These are phyloP conservation scores for Helicocarpus griseus DNA, from an alignment of 2,329 filamentous ascomycete species.

Conservation along the genomic window DNA sequence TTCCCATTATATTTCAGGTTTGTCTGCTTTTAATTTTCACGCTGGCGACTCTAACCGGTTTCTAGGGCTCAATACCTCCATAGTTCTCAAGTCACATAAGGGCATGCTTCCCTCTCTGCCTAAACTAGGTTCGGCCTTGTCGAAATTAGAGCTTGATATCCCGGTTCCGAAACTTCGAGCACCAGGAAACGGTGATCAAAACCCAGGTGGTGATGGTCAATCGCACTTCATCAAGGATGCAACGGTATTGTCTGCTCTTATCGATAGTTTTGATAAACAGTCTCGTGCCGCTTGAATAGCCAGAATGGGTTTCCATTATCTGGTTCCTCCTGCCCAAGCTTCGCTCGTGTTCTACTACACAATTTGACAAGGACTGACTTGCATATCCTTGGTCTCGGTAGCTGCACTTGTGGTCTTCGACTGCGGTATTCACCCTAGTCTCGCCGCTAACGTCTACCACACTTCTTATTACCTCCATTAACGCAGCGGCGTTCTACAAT, in stretches of 20 bases:
- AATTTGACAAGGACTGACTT: constrained; percentile 5
- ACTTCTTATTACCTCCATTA: constrained; percentile 66
- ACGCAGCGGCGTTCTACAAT: constrained; percentile 80
- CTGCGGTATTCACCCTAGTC: constrained; percentile 70
- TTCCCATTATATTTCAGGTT: constrained; percentile 75
- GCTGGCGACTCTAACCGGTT: neutral
- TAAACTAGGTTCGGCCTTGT: constrained; percentile 61
- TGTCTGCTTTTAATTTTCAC: neutral
- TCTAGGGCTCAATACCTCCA: constrained; percentile 64
- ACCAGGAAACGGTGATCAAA: constrained; percentile 32
- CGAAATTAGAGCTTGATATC: constrained; percentile 60
- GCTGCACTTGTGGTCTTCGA: constrained; percentile 77
- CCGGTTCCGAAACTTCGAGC: constrained; percentile 58
- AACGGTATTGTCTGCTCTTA: constrained; percentile 40
- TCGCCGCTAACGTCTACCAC: constrained; percentile 68
- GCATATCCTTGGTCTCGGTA: constrained; percentile 10
- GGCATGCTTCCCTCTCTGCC: constrained; percentile 66
- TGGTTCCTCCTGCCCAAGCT: neutral
- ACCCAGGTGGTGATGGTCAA: constrained; percentile 34
- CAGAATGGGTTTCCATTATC: neutral
- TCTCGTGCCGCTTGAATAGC: constrained; percentile 1
- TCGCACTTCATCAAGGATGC: constrained; percentile 73
- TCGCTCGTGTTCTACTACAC: neutral
- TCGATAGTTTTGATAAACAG: constrained; percentile 12
- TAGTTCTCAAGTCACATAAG: constrained; percentile 63